Base-by-base conservation (phyloP, 108 stramenopile species). In the Fistulifera pelliculosa region DNA sequence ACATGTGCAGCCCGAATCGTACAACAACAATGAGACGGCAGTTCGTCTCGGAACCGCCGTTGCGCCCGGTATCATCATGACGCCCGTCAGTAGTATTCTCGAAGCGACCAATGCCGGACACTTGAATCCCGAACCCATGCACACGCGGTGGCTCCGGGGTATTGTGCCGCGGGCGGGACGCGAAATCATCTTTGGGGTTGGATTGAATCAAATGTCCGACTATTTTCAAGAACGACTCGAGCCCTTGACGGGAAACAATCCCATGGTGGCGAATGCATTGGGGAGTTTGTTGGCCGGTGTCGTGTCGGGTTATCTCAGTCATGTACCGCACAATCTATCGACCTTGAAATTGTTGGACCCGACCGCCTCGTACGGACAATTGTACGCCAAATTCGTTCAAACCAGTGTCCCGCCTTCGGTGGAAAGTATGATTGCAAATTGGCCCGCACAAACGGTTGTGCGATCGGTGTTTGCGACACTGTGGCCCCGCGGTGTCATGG, bases 41-140 rank as follows among this genome's bases (percentile, higher is more conserved):
- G 52, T 61, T 17, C 68, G 69, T 58, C 16, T 69, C 17, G 67
- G 44, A 11, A 61, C 66, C 0, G 76, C 85, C 0, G 41, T 87
- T 27, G 27, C 79, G 10, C 85, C 85, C 5, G 85, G 85, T 27
- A 61, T 87, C 18, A 55, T 75, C 54, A 87, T 87, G 85, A 84
- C 82, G 43, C 85, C 82, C 47, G 65, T 87, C 49, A 70, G 71
- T 25, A 72, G 70, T 41, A 19, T 87, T 17, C 57, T 87, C 27
- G 85, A 87, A 61, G 85, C 85, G 11, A 73, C 73, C 52, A 87
- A 87, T 62, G 85, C 85, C 1, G 85, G 77, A 25, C 75, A 83
- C 52, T 35, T 74, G 54, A 87, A 87, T 66, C 48, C 60, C 10
- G 85, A 87, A 52, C 65, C 74, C 14, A 68, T 81, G 60, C n/a